Evolutionary conservation across 768 basidiomycete genomes (phyloP).

Genomic region (Mycena maculata): DNA sequence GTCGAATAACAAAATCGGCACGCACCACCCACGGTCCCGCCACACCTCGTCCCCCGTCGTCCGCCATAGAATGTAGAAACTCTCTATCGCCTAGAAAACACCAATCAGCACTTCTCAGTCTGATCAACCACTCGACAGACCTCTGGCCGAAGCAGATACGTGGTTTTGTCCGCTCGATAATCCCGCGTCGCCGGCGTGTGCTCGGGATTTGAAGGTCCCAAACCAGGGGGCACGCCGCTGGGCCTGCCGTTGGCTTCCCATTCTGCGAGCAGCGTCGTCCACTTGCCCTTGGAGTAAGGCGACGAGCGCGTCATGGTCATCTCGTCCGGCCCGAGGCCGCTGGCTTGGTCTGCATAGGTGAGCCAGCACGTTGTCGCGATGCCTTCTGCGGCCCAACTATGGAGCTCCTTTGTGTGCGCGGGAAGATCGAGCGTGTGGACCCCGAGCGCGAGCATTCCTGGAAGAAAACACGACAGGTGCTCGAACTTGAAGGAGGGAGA

Average conservation of each 20-base stretch:
- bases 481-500: constrained; percentile 61
- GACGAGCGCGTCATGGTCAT: constrained; percentile 47
- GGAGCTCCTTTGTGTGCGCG: constrained; percentile 53
- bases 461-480: constrained; percentile 78
- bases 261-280: constrained; percentile 52
- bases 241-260: constrained; percentile 57
- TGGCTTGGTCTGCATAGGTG: constrained; percentile 71
- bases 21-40: constrained; percentile 64
- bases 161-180: constrained; percentile 47
- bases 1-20: constrained; percentile 4
- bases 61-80: constrained; percentile 65
- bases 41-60: constrained; percentile 62
- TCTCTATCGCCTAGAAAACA: constrained; percentile 58
- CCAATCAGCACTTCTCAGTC: not conserved
- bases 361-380: constrained; percentile 72
- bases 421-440: constrained; percentile 59
- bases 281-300: constrained; percentile 44
- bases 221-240: constrained; percentile 48
- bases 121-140: constrained; percentile 41
- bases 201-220: constrained; percentile 39
- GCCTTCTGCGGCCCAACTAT: constrained; percentile 71
- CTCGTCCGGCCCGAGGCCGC: constrained; percentile 73
- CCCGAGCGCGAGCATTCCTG: constrained; percentile 74
- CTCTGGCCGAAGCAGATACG: constrained; percentile 63
- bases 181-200: constrained; percentile 45